Conservation (phyloP, 2,329 filamentous ascomycete species). For the Ophiostoma populinum region DNA sequence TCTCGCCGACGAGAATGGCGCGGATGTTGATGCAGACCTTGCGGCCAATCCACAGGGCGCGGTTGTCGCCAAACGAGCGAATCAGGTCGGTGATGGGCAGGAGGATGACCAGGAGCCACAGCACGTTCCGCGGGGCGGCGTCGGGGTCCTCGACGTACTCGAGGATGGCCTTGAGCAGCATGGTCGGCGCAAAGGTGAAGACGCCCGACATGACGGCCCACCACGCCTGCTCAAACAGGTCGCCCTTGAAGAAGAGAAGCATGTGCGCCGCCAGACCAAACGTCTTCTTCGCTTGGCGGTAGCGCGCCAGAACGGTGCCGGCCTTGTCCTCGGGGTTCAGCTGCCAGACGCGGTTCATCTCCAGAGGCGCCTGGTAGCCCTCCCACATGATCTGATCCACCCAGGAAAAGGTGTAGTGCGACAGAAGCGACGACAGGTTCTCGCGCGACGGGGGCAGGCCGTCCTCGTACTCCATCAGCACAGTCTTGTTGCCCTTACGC, state of each 20-base stretch:
- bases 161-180: conserved; percentile 79
- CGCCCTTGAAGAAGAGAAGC: conserved; percentile 64
- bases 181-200: conserved; percentile 79
- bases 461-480: conserved; percentile 77
- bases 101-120: conserved; percentile 90
- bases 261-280: conserved; percentile 64
- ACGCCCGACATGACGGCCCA: conserved; percentile 68
- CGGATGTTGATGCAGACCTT: conserved; percentile 87
- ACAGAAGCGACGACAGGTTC: conserved; percentile 74
- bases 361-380: conserved; percentile 71
- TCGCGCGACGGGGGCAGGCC: conserved; percentile 76
- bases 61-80: conserved; percentile 67
- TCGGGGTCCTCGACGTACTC: conserved; percentile 82
- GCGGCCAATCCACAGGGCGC: conserved; percentile 82
- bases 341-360: conserved; percentile 84
- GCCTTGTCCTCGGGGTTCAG: conserved; percentile 78
- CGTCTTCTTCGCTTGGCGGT: conserved; percentile 72
- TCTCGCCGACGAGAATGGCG: conserved; percentile 91
- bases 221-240: conserved; percentile 56
- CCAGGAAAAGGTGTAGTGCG: conserved; percentile 77
- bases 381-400: conserved; percentile 77
- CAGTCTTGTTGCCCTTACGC: conserved; percentile 79
- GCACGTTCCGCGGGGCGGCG: conserved; percentile 61
- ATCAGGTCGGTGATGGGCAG: conserved; percentile 70
- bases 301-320: conserved; percentile 59